Percentiles rank a stretch among this genome's conserved stretches.
phyloP scores from a whole-genome alignment of 164 flowering plant species.

The Aristolochia californica region DNA sequence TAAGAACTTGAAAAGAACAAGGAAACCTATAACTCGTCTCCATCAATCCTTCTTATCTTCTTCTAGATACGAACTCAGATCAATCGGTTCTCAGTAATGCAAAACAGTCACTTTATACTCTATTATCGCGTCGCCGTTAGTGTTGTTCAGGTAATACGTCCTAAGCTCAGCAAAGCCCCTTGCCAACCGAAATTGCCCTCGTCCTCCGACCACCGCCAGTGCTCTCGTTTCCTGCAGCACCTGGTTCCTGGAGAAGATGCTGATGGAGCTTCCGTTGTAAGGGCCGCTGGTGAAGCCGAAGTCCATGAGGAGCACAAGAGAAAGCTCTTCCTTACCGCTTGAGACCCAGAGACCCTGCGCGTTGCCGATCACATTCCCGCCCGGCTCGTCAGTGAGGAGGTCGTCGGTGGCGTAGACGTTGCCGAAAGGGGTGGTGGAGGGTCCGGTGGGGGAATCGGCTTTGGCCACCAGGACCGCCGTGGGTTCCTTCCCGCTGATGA shows the following conservation, averaged over 20 bases:
- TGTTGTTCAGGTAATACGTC: slow-evolving; percentile 17
- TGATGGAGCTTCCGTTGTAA: slow-evolving; percentile 28
- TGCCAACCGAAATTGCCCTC: slow-evolving; percentile 36
- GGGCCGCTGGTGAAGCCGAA: slow-evolving; percentile 22
- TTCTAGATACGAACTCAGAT: too few relatives aligned
- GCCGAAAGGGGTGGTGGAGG: slow-evolving; percentile 33
- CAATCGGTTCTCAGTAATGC: slow-evolving; percentile 2
- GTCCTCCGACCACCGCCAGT: slow-evolving; percentile 41
- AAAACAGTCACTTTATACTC: slow-evolving; percentile 29
- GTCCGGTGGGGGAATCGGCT: slow-evolving; percentile 5
- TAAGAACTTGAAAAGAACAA: too few relatives aligned
- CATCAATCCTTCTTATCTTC: too few relatives aligned
- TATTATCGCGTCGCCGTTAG: slow-evolving; percentile 31
- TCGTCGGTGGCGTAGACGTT: slow-evolving; percentile 29
- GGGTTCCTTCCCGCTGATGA: slow-evolving; percentile 24
- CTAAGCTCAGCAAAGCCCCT: slow-evolving; percentile 29
- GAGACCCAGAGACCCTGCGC: slow-evolving; percentile 36
- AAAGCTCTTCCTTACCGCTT: slow-evolving; percentile 21
- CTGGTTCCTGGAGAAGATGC: slow-evolving; percentile 22
- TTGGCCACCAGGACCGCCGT: slow-evolving; percentile 28
- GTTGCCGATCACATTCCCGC: slow-evolving; percentile 28
- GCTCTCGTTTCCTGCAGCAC: slow-evolving; percentile 23
- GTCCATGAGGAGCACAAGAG: slow-evolving; percentile 12
- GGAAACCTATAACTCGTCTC: too few relatives aligned
- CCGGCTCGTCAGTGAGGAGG: slow-evolving; percentile 26